Evolutionary conservation across 371 early-diverging fungal species (phyloP), one percentile per base, ranked within the genome.

Genomic region (Mucor circinelloides): DNA sequence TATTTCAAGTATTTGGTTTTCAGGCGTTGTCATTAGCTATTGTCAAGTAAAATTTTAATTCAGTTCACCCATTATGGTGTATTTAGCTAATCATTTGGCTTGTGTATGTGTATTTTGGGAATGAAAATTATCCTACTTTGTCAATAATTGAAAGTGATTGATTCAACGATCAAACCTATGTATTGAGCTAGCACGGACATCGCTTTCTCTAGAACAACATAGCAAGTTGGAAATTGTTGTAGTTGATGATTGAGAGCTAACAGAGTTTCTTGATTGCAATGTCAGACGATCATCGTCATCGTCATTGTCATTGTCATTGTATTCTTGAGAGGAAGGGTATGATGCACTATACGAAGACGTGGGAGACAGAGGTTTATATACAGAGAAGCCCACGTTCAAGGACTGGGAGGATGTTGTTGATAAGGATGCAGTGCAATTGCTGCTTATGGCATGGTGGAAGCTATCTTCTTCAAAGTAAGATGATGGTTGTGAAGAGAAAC

Each of bases 131-230:
- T n/a, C n/a, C n/a, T n/a, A n/a, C n/a, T n/a, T n/a, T n/a, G n/a
- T n/a, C n/a, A n/a, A n/a, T n/a, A n/a, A n/a, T n/a, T n/a, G n/a
- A n/a, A n/a, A n/a, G n/a, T n/a, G n/a, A n/a, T n/a, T 0, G 40
- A 17, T 12, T 58, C 32, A 64, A 13, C 34, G 57, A 6, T 64
- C 57, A 57, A 44, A 64, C 5, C 32, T 27, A 8, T 57, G 42
- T 17, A 68, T 68, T 15, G 69, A 63, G 60, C 63, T 67, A 36
- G 63, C 66, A 34, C 76, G 68, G 19, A 73, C 73, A 63, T 76
- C 76, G 19, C 76, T 76, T 66, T 73, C 73, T 55, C 67, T 68
- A 13, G 72, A 40, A 21, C 66, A 65, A n/a, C 27, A 23, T 58
- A 40, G 28, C 21, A 36, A 32, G 32, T 40, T 46, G 15, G 42